Evolutionary conservation across 2,329 filamentous ascomycete genomes (phyloP).

Genomic region (Microascus cirrosus): DNA sequence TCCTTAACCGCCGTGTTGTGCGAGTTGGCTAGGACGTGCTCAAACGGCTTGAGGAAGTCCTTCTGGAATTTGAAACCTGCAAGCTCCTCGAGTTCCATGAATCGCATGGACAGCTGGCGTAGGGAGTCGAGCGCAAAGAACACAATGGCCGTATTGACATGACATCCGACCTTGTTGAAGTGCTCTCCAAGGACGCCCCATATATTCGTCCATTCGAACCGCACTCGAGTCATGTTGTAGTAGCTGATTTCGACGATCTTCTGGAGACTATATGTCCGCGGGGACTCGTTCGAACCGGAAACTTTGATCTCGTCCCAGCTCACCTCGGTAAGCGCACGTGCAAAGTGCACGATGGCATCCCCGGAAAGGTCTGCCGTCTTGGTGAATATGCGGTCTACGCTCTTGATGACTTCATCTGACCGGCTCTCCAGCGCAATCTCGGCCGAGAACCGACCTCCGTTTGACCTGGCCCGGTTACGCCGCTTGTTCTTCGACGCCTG

Average conservation of each 20-base stretch:
- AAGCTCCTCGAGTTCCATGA: conserved; percentile 96
- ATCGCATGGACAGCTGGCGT: conserved; percentile 92
- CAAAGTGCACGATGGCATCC: conserved; percentile 92
- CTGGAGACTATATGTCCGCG: conserved; percentile 91
- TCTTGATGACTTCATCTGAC: conserved; percentile 84
- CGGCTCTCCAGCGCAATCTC: conserved; percentile 88
- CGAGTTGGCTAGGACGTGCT: conserved; percentile 92
- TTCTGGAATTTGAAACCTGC: conserved; percentile 99
- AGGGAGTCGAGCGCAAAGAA: conserved; percentile 96
- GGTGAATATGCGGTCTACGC: conserved; percentile 91
- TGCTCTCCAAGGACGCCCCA: conserved; percentile 98
- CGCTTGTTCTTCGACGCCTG: conserved; percentile 36
- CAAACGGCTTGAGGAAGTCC: conserved; percentile 96
- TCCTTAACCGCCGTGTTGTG: conserved; percentile 90
- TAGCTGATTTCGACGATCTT: conserved; percentile 98
- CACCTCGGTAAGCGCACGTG: conserved; percentile 82
- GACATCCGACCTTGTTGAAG: conserved; percentile 95
- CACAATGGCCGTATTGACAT: conserved; percentile 91
- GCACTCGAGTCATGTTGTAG: conserved; percentile 98
- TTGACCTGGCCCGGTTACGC: conserved; percentile 33
- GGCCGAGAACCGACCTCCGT: conserved; percentile 48
- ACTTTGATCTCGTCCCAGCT: conserved; percentile 99
- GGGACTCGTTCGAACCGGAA: conserved; percentile 89
- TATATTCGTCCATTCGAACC: conserved; percentile 96
- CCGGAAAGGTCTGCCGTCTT: conserved; percentile 89